These are phyloP conservation scores for Euphorbia pulcherrima DNA, from an alignment of 345 rosid genomes.

Conservation along the genomic window DNA sequence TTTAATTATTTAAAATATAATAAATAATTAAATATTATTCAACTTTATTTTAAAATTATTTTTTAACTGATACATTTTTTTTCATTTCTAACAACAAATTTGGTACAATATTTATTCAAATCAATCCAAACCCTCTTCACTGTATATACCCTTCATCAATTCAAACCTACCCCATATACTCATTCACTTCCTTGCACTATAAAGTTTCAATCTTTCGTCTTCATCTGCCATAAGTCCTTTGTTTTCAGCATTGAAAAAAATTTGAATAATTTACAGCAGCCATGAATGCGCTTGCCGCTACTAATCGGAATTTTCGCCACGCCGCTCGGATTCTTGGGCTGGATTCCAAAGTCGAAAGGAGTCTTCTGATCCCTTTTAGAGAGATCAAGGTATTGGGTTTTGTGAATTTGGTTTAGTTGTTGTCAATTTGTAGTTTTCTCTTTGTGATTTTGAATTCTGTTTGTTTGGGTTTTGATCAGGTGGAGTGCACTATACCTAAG, in stretches of 20 bases:
- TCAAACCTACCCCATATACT: background rate
- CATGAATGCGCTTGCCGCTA: conserved; percentile 93
- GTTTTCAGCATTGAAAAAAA: conserved; percentile 7
- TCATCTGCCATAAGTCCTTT: background rate
- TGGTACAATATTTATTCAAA: background rate
- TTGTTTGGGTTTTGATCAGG: conserved; percentile 47
- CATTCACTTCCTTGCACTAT: background rate
- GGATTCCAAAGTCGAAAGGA: conserved; percentile 81
- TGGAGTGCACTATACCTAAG: conserved; percentile 94
- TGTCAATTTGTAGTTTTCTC: background rate
- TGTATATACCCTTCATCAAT: background rate
- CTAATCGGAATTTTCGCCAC: conserved; percentile 85
- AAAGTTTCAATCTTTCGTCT: background rate
- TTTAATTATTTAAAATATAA: too few relatives aligned
- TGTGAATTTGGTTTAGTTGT: background rate
- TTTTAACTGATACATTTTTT: too few relatives aligned
- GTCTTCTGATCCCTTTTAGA: conserved; percentile 90
- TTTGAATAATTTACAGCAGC: conserved; percentile 11
- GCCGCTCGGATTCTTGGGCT: conserved; percentile 83
- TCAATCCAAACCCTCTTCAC: background rate
- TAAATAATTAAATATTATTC: too few relatives aligned
- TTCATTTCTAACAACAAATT: too few relatives aligned
- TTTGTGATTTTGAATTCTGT: conserved; percentile 1
- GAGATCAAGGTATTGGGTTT: conserved; percentile 69
- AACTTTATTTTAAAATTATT: too few relatives aligned